Evolutionary conservation across 148 eudicot genomes (phyloP).

Genomic region (Silene uniflora): DNA sequence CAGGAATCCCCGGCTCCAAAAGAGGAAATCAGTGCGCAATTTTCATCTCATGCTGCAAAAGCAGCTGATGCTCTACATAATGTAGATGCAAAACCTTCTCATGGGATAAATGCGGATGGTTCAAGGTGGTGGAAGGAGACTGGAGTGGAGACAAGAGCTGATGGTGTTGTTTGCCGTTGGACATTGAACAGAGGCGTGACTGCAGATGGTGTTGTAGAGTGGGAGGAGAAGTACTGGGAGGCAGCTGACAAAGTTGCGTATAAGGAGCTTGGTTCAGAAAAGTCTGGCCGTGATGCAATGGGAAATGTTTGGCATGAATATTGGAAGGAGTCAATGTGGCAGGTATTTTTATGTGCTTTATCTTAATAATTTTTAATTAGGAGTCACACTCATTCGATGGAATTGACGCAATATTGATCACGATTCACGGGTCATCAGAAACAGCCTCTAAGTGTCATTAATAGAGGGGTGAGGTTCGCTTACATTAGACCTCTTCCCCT

Average conservation of each 20-base stretch:
- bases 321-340: slow-evolving; percentile 91
- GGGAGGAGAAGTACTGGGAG: slow-evolving; percentile 97
- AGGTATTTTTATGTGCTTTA: slow-evolving; percentile 38
- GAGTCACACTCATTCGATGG: background rate
- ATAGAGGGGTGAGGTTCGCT: too few relatives aligned
- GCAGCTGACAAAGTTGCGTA: slow-evolving; percentile 73
- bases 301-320: slow-evolving; percentile 91
- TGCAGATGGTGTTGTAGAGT: slow-evolving; percentile 69
- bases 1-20: slow-evolving; percentile 33
- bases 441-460: too few relatives aligned
- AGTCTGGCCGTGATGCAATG: slow-evolving; percentile 84
- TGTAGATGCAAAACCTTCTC: slow-evolving; percentile 31
- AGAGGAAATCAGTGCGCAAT: slow-evolving; percentile 48
- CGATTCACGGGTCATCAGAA: too few relatives aligned
- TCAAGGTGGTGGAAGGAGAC: slow-evolving; percentile 92
- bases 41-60: slow-evolving; percentile 70
- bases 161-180: slow-evolving; percentile 83
- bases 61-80: slow-evolving; percentile 59
- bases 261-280: slow-evolving; percentile 91
- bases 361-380: background rate
- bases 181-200: slow-evolving; percentile 73
- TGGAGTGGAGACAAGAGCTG: slow-evolving; percentile 63
- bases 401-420: background rate
- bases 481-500: too few relatives aligned
- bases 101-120: slow-evolving; percentile 63